Conservation (phyloP, 1,284 basidiomycete species). For the Amylostereum areolatum region DNA sequence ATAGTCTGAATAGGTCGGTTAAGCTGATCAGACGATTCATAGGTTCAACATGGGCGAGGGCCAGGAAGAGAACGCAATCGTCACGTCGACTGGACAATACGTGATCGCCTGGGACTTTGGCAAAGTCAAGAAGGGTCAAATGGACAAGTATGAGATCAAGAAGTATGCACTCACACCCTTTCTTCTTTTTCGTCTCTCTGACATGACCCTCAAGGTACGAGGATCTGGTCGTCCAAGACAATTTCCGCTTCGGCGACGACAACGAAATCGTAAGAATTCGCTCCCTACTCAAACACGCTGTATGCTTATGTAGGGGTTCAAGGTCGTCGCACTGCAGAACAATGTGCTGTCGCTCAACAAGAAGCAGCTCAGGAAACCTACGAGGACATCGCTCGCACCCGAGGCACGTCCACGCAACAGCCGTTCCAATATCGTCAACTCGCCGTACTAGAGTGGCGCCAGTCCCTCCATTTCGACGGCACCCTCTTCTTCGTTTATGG, state of each 20-base stretch:
- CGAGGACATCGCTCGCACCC: conserved; percentile 69
- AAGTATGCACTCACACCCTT: conserved; percentile 35
- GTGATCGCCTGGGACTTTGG: conserved; percentile 96
- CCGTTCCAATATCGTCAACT: conserved; percentile 63
- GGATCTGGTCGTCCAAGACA: conserved; percentile 92
- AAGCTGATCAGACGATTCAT: conserved; percentile 1
- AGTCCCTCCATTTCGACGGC: too few relatives aligned
- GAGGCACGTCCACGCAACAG: conserved; percentile 38
- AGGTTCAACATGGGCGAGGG: conserved; percentile 92
- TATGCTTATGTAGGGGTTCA: conserved; percentile 1
- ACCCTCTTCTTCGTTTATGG: background rate
- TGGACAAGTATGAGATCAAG: conserved; percentile 95
- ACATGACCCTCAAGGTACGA: conserved; percentile 57
- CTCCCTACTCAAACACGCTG: background rate
- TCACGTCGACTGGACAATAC: conserved; percentile 94
- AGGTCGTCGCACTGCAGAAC: conserved; percentile 93
- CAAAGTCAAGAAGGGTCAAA: conserved; percentile 87
- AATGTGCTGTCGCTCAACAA: conserved; percentile 94
- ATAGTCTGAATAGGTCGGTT: background rate
- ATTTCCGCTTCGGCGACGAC: conserved; percentile 94
- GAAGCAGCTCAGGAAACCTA: conserved; percentile 84
- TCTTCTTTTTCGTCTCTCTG: conserved; percentile 6
- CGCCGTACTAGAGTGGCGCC: conserved; percentile 46
- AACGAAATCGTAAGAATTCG: conserved; percentile 78
- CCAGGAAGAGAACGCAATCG: conserved; percentile 89